Base-by-base conservation (phyloP, 2,329 filamentous ascomycete genomes). In the Thelonectria discophora region DNA sequence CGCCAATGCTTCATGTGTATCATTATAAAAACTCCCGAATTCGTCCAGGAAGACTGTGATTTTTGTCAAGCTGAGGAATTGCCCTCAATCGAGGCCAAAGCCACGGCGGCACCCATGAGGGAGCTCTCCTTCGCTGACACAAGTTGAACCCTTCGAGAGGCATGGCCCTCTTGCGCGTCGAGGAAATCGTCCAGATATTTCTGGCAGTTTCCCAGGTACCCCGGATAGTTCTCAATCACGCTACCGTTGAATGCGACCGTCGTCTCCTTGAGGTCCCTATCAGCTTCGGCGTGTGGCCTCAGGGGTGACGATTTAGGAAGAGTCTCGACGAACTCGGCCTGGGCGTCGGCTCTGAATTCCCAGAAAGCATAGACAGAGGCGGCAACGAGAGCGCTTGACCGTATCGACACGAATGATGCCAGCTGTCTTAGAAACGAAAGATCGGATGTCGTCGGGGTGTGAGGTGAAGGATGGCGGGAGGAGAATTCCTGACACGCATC, bases 241-340 rank as follows among this genome's bases (percentile, higher is more conserved):
- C 88, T 90, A 46, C 91, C 91, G 72, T 92, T 93, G 76, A 90
- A 94, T 3, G 90, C 90, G n/a, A 94, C 86, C 2, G 85, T 82
- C 3, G 86, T 88, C 58, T 79, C 77, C 34, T 73, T 72, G 8
- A 83, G 72, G 45, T 79, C 75, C 2, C 78, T 78, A 64, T 87
- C 86, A 15, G 77, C 77, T 66, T 88, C 86, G 0, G 84, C 78
- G 37, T 83, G 82, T 10, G 72, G 65, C 53, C 81, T 79, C 34
- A 74, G 64, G 5, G 72, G 58, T 12, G 78, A 77, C 17, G 67
- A 71, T 10, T 73, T 57, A 12, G 74, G 63, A 4, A 78, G 70
- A 2, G 68, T 69, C 15, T 70, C 60, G 24, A 71, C 66, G 62
- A 75, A 77, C 24, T 79, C 76, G 37, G 73, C 64, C 55, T 84